Evolutionary conservation across 2,329 filamentous ascomycete species (phyloP).

Genomic region (Fusarium sp.): DNA sequence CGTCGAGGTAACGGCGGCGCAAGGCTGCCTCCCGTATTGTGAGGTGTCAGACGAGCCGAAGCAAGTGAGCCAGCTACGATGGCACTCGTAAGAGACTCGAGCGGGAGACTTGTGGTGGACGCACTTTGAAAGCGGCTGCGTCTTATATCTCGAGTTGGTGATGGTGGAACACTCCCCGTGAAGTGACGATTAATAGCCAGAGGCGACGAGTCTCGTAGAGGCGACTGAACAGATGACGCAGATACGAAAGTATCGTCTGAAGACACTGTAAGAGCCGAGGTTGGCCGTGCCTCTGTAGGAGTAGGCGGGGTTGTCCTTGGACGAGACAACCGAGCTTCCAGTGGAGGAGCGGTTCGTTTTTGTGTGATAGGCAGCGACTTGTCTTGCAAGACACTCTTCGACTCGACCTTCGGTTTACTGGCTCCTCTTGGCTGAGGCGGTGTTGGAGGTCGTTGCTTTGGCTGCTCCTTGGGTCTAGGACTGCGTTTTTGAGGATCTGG

Average conservation of each 20-base stretch:
- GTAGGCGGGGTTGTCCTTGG: slow-evolving; percentile 29
- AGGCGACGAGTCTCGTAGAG: slow-evolving; percentile 48
- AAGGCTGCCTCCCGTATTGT: slow-evolving; percentile 55
- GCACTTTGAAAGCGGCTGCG: slow-evolving; percentile 48
- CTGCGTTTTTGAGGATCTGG: slow-evolving; percentile 51
- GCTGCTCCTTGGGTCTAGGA: slow-evolving; percentile 11
- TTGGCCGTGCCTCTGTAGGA: slow-evolving; percentile 31
- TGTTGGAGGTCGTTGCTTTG: slow-evolving; percentile 52
- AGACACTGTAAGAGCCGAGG: slow-evolving; percentile 51
- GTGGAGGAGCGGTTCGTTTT: slow-evolving; percentile 28
- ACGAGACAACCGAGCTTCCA: slow-evolving; percentile 20
- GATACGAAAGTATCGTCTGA: slow-evolving; percentile 63
- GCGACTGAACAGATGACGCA: slow-evolving; percentile 56
- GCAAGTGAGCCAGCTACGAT: slow-evolving; percentile 82
- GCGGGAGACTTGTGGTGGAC: slow-evolving; percentile 60
- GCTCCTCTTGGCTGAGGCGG: slow-evolving; percentile 54
- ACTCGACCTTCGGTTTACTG: slow-evolving; percentile 35
- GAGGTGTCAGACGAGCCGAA: slow-evolving; percentile 66
- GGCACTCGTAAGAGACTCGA: slow-evolving; percentile 77
- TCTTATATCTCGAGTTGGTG: slow-evolving; percentile 54
- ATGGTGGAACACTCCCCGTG: slow-evolving; percentile 51
- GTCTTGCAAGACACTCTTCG: slow-evolving; percentile 19
- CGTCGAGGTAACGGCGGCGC: slow-evolving; percentile 56
- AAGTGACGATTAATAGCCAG: slow-evolving; percentile 29
- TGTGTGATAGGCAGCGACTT: slow-evolving; percentile 18